Evolutionary conservation across 495 filamentous ascomycete species (phyloP).

Genomic region (Talaromyces borbonicus): DNA sequence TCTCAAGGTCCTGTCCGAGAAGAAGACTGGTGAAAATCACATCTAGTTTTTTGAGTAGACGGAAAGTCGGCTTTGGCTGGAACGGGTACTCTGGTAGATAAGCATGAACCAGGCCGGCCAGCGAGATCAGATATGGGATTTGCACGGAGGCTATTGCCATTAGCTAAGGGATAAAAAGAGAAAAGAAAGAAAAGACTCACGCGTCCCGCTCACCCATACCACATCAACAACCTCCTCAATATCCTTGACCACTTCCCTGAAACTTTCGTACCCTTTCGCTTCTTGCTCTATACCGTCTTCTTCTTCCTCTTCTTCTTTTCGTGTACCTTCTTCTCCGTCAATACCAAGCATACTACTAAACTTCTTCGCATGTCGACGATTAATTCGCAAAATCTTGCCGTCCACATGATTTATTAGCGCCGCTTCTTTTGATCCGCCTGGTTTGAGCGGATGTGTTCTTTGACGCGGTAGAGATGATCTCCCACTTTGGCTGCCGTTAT

Average conservation of each 20-base stretch:
- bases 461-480: slow-evolving; percentile 51
- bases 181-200: slow-evolving; percentile 37
- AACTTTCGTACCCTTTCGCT: slow-evolving; percentile 56
- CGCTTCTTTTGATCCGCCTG: slow-evolving; percentile 69
- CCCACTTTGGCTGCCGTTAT: too few species aligned
- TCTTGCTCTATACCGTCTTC: slow-evolving; percentile 27
- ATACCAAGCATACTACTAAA: slow-evolving; percentile 40
- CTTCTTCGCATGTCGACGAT: slow-evolving; percentile 66
- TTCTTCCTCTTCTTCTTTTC: slow-evolving; percentile 46
- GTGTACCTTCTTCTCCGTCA: slow-evolving; percentile 27
- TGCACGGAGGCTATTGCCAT: slow-evolving; percentile 60
- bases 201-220: slow-evolving; percentile 73
- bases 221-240: slow-evolving; percentile 63
- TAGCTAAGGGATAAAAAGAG: neutral
- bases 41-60: slow-evolving; percentile 66
- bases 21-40: slow-evolving; percentile 64
- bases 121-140: slow-evolving; percentile 67
- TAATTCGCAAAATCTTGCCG: slow-evolving; percentile 49
- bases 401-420: slow-evolving; percentile 63
- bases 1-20: slow-evolving; percentile 53
- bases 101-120: slow-evolving; percentile 57
- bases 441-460: slow-evolving; percentile 50
- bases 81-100: slow-evolving; percentile 61
- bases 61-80: slow-evolving; percentile 52
- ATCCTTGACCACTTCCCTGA: slow-evolving; percentile 59